Evolutionary conservation across 352 stramenopile genomes (phyloP), one percentile per base, ranked within the genome.

Genomic region (Globisporangium orthogonon): DNA sequence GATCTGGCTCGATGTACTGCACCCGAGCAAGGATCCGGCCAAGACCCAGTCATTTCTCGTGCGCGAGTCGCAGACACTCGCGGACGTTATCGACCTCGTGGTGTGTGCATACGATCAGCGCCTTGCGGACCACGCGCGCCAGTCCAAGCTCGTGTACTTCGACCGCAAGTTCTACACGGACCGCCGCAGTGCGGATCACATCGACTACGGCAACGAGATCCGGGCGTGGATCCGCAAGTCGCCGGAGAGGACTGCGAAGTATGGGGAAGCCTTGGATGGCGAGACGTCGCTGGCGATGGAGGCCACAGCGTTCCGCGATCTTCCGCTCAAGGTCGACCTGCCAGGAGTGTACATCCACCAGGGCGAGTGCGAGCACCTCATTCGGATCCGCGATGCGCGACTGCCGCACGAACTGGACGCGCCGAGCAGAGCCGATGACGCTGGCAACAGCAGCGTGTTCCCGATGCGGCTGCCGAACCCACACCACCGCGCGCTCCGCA

Each of bases 41-140:
- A 70, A 69, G 33, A 89, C 81, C 7, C 81, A 91, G 61, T 87
- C 76, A 35, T 91, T 91, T 41, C 61, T 91, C 13, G 75, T 91
- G 52, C 72, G 74, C 23, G 60, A 70, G n/a, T 89, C 78, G 3
- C 75, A 87, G 57, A 61, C 37, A 2, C 58, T 91, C 17, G 68
- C 59, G 0, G 72, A 86, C 35, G 58, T 89, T 7, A 59, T 88
- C 9, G 81, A 91, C 47, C 60, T 79, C 17, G 64, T 91, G 45
- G 77, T 78, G 28, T 91, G 81, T 41, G 74, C 74, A 5, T 78
- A 80, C 54, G 81, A 91, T 52, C 76, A 89, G 57, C 74, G 73
- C 0, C 60, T 91, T 14, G 62, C 62, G 11, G 55, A 67, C 6
- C 74, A 86, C 46, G 57, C 40, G 0, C 70, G 62, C 37, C 30